Conservation (phyloP, 1,139 yeast species). For the Yamadazyma dendronema region DNA sequence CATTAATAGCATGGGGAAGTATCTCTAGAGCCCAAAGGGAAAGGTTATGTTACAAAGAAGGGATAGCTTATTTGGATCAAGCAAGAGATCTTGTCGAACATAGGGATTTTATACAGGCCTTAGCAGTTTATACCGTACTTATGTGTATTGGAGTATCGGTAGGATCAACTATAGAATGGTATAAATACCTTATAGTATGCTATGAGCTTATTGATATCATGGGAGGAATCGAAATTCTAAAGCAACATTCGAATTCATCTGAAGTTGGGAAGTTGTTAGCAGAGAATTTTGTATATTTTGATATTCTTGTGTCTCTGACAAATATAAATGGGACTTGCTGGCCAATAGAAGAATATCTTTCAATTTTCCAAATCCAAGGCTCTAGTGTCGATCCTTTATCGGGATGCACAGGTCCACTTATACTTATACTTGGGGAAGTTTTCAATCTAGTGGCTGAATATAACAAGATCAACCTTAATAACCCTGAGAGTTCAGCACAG, state of each 20-base stretch:
- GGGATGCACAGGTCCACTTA: conserved; percentile 12
- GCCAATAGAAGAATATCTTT: conserved; percentile 19
- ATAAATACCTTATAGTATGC: conserved; percentile 26
- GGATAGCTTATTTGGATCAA: conserved; percentile 3
- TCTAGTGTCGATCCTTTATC: conserved; percentile 9
- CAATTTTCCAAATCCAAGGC: conserved; percentile 4
- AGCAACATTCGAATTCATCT: conserved; percentile 16
- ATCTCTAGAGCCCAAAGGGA: conserved; percentile 6
- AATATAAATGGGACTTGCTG: conserved; percentile 26
- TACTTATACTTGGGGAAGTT: conserved; percentile 10
- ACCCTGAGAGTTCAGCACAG: not conserved
- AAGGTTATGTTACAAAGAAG: conserved; percentile 19
- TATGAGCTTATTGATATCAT: conserved; percentile 27
- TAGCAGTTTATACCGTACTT: conserved; percentile 28
- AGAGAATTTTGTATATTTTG: conserved; percentile 23
- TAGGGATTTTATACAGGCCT: conserved; percentile 21
- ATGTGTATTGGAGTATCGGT: conserved; percentile 33
- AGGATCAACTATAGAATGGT: conserved; percentile 34
- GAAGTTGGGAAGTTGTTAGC: conserved; percentile 18
- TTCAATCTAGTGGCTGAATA: conserved; percentile 10
- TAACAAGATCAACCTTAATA: conserved; percentile 1
- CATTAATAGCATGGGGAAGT: conserved; percentile 25
- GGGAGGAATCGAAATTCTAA: conserved; percentile 24
- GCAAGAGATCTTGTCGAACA: conserved; percentile 3
- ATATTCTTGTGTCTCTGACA: conserved; percentile 26